A percentile compares a stretch with the other conserved stretches of the same genome.
These are phyloP conservation scores for Neurospora tetraspora DNA, from an alignment of 495 filamentous ascomycete species.

Conservation along the genomic window DNA sequence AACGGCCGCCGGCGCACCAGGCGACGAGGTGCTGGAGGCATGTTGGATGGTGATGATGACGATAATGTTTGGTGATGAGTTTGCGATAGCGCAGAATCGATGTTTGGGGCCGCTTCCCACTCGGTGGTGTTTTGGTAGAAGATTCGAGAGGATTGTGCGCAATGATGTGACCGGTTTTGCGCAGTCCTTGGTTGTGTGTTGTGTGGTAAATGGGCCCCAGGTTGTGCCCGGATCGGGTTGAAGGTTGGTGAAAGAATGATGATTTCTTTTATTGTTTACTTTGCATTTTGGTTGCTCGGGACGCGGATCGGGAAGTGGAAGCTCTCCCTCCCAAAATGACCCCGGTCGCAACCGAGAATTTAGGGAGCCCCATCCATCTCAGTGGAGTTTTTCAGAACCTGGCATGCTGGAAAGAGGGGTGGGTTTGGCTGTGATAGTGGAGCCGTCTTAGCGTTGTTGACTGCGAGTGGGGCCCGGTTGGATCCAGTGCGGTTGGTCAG, in stretches of 20 bases:
- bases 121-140: background rate
- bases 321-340: background rate
- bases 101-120: background rate
- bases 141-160: background rate
- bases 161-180: background rate
- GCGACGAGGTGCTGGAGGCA: constrained; percentile 33
- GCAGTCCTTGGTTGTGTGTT: background rate
- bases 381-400: background rate
- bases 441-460: background rate
- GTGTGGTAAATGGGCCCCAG: background rate
- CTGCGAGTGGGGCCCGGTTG: background rate
- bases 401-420: background rate
- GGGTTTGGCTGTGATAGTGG: background rate
- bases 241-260: background rate
- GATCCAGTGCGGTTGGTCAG: constrained; percentile 9
- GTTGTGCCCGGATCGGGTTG: background rate
- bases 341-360: background rate
- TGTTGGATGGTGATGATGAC: background rate
- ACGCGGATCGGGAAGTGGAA: background rate
- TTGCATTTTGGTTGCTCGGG: background rate
- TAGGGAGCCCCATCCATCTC: background rate
- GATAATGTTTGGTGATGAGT: background rate
- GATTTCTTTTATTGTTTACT: background rate
- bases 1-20: constrained; percentile 74
- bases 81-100: background rate